Conservation (phyloP, 129 eudicot genomes). For the Kitagawia praeruptora region DNA sequence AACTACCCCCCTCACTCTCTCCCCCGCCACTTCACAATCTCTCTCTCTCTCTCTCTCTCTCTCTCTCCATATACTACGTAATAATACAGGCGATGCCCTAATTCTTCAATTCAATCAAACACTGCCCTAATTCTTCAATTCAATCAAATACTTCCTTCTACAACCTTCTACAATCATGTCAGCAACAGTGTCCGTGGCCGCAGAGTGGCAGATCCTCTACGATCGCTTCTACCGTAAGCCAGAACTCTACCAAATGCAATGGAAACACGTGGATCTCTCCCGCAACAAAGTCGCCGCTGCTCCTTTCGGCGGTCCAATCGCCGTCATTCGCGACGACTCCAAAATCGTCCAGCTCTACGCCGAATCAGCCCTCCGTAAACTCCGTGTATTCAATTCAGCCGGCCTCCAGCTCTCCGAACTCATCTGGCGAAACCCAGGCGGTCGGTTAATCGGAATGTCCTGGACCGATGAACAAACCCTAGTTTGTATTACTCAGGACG, state of each 20-base stretch:
- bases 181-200: slow-evolving; percentile 83
- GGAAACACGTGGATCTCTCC: slow-evolving; percentile 82
- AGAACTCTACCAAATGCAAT: slow-evolving; percentile 55
- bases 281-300: slow-evolving; percentile 94
- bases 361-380: slow-evolving; percentile 95
- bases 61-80: background rate
- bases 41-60: background rate
- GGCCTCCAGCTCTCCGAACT: slow-evolving; percentile 74
- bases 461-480: slow-evolving; percentile 86
- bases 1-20: background rate
- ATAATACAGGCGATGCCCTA: background rate
- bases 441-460: slow-evolving; percentile 69
- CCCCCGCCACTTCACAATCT: background rate
- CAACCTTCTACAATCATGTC: background rate
- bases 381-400: slow-evolving; percentile 85
- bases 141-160: background rate
- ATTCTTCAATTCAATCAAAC: too few relatives aligned
- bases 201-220: slow-evolving; percentile 95
- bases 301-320: slow-evolving; percentile 92
- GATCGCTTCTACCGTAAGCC: slow-evolving; percentile 93
- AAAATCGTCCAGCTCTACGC: slow-evolving; percentile 94
- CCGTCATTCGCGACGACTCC: slow-evolving; percentile 92
- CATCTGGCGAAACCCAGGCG: slow-evolving; percentile 86
- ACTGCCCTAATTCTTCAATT: background rate
- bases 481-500: slow-evolving; percentile 80